Evolutionary conservation across 441 rosid genomes (phyloP), one percentile per base, ranked within the genome.

Genomic region (Jatropha multifida): DNA sequence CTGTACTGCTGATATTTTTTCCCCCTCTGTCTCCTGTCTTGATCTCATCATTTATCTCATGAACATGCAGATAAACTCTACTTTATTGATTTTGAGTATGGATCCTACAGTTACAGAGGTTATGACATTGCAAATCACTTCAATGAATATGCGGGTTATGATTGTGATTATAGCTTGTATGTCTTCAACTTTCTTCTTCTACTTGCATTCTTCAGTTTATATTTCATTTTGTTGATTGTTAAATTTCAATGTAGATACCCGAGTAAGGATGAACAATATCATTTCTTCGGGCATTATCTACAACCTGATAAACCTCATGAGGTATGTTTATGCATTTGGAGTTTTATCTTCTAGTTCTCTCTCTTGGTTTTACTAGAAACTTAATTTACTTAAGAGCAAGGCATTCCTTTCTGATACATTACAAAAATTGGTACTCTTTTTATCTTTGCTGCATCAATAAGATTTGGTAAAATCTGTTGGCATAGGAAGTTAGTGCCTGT

Each of bases 51-150:
- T 42, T 83, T 38, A n/a, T 78, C 76, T 79, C 23, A 13, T 80
- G 63, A 68, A 83, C 69, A 67, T 80, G 46, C 86, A 96, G 99
- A 84, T 86, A 90, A 86, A 77, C 97, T 94, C 69, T 89, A 94
- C 88, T 51, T 96, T 75, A 96, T 96, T 74, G 99, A 96, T 86
- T 96, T 96, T 74, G 99, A 96, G 85, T 94, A 96, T 38, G 97
- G 96, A n/a, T 94, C 99, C 46, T 94, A 94, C 88, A 96, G 84
- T 82, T 94, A 90, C 83, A 88, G 98, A 89, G 98, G 98, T 77
- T 96, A 41, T 70, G 99, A 94, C 85, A 91, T 96, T 26, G 99
- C 97, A 76, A 94, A 94, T 80, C 98, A 94, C 90, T 94, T 96
- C 93, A 91, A 86, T 66, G 99, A 94, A 86, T 96, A 90, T 72